Evolutionary conservation across 305 asterid species (phyloP), one percentile per base, ranked within the genome.

Genomic region (Vinca major): DNA sequence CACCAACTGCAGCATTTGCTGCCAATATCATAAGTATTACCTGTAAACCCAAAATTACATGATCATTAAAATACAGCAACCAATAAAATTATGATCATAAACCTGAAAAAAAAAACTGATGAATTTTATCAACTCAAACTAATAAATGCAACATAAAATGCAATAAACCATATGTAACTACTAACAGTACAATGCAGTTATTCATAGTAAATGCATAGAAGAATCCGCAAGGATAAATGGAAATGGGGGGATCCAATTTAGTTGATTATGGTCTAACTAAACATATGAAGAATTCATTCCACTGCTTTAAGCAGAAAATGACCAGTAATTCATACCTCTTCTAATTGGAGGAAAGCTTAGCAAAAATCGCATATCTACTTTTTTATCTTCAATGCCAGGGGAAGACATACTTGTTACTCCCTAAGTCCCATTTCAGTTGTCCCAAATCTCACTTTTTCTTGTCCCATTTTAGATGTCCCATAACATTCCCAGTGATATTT

Each of bases 1-100:
- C 98, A 67, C 98, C 98, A 19, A 92, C 98, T 43, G 97, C 94
- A 62, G 98, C 98, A 87, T 92, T 92, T 75, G 98, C 98, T 73
- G 98, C 98, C 86, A 92, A 83, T 83, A 92, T 92, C 97, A 87
- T 85, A 78, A 92, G 87, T 71, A 92, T 92, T 43, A 92, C 98
- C 98, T 92, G 77, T 52, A 68, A 75, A 62, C 50, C 17, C 56
- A 63, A 70, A 64, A 74, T 55, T 41, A 19, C 17, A 33, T 55
- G 56, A 68, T 72, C 50, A 66, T 58, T 65, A 48, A 62, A 63
- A 73, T 66, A 33, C 51, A 45, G 21, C 49, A 72, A 37, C 62
- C 48, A 12, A 61, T 39, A 61, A 37, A 37, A 37, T 5, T 60
- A 40, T 60, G 45, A 61, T 26, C 33, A 16, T 13, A 16, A 5